Conservation (phyloP, 768 basidiomycete species). For the Pulveroboletus frians region DNA sequence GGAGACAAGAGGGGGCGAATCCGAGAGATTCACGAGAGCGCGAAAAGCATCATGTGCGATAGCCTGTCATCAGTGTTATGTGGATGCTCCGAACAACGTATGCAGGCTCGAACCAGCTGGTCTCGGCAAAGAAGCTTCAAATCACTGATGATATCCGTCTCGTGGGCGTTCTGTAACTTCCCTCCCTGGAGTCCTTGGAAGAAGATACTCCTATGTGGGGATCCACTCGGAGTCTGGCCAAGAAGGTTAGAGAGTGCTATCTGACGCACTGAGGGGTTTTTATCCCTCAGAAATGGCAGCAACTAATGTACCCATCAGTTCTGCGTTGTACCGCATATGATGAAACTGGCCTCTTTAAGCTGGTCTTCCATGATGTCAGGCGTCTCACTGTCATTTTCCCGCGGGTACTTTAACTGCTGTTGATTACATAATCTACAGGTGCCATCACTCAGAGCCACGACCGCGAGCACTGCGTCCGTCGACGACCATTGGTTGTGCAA, state of each 20-base stretch:
- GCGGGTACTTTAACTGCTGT: constrained; percentile 9
- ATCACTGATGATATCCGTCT: constrained; percentile 69
- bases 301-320: constrained; percentile 45
- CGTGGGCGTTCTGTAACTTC: constrained; percentile 54
- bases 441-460: constrained; percentile 6
- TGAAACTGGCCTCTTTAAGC: constrained; percentile 34
- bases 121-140: constrained; percentile 85
- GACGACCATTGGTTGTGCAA: neutral
- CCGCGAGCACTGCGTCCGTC: constrained; percentile 14
- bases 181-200: constrained; percentile 54
- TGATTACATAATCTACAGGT: constrained; percentile 21
- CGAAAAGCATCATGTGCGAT: constrained; percentile 94
- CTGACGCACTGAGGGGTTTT: constrained; percentile 82
- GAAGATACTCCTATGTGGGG: constrained; percentile 72
- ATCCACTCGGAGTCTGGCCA: constrained; percentile 67
- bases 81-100: constrained; percentile 8
- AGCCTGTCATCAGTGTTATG: constrained; percentile 43
- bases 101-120: constrained; percentile 57
- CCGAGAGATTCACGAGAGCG: constrained; percentile 90
- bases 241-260: constrained; percentile 82
- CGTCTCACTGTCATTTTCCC: constrained; percentile 11
- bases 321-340: neutral
- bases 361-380: constrained; percentile 33
- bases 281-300: constrained; percentile 77
- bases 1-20: constrained; percentile 63